Evolutionary conservation across 768 basidiomycete species (phyloP), one percentile per base, ranked within the genome.

Genomic region (Lepiota venenata): DNA sequence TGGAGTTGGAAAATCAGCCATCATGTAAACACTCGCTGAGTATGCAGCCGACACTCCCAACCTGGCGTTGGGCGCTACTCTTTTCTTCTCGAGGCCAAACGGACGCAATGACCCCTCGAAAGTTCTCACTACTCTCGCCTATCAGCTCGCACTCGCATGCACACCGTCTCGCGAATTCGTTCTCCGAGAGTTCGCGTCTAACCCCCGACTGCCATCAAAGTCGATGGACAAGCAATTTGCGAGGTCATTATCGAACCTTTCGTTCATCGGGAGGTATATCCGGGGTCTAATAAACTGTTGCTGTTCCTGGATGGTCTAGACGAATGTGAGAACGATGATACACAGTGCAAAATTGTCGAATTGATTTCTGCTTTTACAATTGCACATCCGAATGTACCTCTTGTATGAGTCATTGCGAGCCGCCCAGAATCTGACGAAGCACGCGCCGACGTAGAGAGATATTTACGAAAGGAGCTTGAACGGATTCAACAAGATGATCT

Each of bases 21-120:
- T 74, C 11, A 61, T 62, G 12, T 70, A 71, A 37, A 67, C 69
- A 0, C 56, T 71, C 1, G 64, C 69, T 11, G 61, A 71, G 29
- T n/a, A 38, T 1, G 11, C 35, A 2, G 50, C 36, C 3, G 37
- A 52, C 14, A 50, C 29, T 10, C 44, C 32, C 5, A 32, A 7
- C 10, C 32, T 32, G 32, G 32, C 7, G 1, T 56, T 64, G 5
- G 59, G 48, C 14, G 60, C 52, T 10, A 59, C 54, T n/a, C 66
- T 64, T 50, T 62, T 68, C 58, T 67, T 64, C 42, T 64, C 56
- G 4, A 36, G 59, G 16, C 22, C 38, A 5, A 16, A 47, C 35
- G 41, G 43, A 18, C 25, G 61, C 15, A 47, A 50, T 21, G 16
- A 51, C 5, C 53, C 22, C 2, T 15, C 29, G 1, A 47, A 32